Conservation (phyloP, 768 basidiomycete species). For the Cystofilobasidium bisporidii region DNA sequence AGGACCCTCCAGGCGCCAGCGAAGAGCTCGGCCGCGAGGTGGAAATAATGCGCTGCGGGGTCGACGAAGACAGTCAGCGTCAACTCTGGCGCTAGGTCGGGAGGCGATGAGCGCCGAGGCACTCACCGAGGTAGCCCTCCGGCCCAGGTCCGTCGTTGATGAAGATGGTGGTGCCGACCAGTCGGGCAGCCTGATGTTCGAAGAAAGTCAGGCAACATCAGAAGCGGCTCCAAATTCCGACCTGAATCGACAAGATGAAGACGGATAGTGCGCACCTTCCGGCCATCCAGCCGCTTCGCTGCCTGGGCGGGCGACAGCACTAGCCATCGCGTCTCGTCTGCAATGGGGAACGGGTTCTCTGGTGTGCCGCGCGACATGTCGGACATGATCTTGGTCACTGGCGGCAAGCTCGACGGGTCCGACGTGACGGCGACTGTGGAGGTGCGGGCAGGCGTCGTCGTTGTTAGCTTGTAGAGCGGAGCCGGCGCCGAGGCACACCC, state of each 20-base stretch:
- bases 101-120: background rate
- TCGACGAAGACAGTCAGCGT: background rate
- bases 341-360: conserved; percentile 20
- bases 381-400: conserved; percentile 18
- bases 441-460: background rate
- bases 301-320: conserved; percentile 22
- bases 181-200: conserved; percentile 12
- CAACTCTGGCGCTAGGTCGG: no score
- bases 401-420: conserved; percentile 12
- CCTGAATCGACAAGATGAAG: no score
- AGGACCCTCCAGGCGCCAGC: conserved; percentile 27
- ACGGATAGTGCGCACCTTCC: background rate
- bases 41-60: conserved; percentile 28
- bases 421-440: conserved; percentile 25
- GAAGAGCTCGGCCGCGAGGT: conserved; percentile 28
- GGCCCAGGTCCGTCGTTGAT: conserved; percentile 27
- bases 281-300: background rate
- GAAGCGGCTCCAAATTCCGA: no score
- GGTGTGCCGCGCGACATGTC: conserved; percentile 25
- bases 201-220: background rate
- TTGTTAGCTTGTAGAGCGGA: no score
- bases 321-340: conserved; percentile 26
- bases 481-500: no score
- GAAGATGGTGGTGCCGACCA: conserved; percentile 24
- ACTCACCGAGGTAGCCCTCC: conserved; percentile 28